These are phyloP conservation scores for Phtheirospermum japonicum DNA, from an alignment of 257 asterid species.

Conservation along the genomic window DNA sequence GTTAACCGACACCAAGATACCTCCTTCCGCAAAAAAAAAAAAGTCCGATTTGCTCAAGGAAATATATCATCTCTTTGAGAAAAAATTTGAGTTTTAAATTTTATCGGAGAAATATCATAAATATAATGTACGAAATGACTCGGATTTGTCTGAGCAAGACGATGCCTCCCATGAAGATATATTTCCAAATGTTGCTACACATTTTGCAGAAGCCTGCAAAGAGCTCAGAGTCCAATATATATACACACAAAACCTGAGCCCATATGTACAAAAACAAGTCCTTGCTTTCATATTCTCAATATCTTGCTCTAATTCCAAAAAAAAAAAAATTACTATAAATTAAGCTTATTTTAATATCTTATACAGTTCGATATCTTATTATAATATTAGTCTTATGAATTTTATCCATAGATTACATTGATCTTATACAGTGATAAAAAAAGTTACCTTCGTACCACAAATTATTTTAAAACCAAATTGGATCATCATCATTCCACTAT, in stretches of 20 bases:
- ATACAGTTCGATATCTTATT: no score
- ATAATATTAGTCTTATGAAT: no score
- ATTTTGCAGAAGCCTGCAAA: constrained; percentile 16
- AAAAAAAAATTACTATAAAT: no score
- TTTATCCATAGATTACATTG: no score
- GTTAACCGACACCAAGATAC: no score
- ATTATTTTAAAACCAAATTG: no score
- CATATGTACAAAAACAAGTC: constrained; percentile 21
- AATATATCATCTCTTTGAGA: background rate
- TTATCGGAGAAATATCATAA: background rate
- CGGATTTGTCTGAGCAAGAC: background rate
- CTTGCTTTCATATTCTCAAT: constrained; percentile 16
- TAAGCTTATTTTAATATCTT: no score
- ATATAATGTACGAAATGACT: constrained; percentile 14
- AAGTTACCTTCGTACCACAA: no score
- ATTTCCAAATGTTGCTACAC: constrained; percentile 10
- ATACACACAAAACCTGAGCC: constrained; percentile 33
- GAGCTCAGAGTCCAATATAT: constrained; percentile 22
- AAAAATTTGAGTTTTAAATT: background rate
- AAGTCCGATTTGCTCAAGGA: background rate
- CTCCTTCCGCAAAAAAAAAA: no score
- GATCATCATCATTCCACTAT: no score
- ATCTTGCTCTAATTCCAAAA: constrained; percentile 11
- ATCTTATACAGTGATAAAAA: no score
- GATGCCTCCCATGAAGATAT: background rate